These are phyloP conservation scores for Rhynchospora pubera DNA, from an alignment of 176 grass and related monocot species.

Conservation along the genomic window DNA sequence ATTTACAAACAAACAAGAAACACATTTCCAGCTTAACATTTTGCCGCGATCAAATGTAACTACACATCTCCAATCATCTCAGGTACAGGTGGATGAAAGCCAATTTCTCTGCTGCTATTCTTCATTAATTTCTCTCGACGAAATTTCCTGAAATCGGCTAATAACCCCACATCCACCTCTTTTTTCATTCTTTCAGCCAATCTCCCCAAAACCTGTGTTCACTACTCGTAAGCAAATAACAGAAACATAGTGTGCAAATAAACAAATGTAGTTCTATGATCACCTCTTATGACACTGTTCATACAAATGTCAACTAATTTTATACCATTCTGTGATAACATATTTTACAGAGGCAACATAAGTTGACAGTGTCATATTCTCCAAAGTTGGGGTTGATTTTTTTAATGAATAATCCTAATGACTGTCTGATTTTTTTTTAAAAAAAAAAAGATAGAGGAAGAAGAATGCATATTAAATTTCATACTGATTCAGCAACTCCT, in stretches of 20 bases:
- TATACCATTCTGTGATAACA: neutral
- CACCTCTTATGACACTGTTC: neutral
- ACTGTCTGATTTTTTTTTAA: neutral
- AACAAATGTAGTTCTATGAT: neutral
- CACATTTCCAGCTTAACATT: neutral
- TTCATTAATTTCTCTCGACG: conserved; percentile 34
- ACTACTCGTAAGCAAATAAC: conserved; percentile 4
- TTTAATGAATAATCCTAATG: neutral
- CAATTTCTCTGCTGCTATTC: neutral
- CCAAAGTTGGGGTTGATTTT: neutral
- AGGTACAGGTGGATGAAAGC: neutral
- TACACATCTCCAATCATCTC: conserved; percentile 3
- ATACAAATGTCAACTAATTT: neutral
- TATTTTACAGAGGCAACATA: neutral
- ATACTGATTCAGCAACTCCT: conserved; percentile 46
- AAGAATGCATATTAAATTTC: neutral
- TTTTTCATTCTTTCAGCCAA: conserved; percentile 64
- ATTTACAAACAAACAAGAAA: neutral
- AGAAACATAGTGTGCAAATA: neutral
- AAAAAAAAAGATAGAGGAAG: neutral
- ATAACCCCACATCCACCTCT: conserved; percentile 54
- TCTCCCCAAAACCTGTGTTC: conserved; percentile 41
- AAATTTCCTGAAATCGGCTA: conserved; percentile 51
- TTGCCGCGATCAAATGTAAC: neutral
- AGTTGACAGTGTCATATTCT: neutral